Evolutionary conservation across 2,329 filamentous ascomycete species (phyloP).

Genomic region (Penicillium sp.): DNA sequence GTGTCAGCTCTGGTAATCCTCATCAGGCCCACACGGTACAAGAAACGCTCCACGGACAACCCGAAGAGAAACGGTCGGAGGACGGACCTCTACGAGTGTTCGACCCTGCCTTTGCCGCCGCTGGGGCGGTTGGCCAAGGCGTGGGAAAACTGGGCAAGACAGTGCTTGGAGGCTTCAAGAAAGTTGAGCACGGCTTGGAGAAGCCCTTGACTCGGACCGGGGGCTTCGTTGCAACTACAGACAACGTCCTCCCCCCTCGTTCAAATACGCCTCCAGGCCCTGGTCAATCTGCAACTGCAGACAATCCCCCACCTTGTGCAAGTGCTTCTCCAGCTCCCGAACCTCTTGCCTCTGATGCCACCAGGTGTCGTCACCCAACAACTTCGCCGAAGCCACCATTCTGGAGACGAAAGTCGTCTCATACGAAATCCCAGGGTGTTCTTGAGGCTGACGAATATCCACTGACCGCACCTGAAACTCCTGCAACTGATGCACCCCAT

Average conservation of each 20-base stretch:
- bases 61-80: slow-evolving; percentile 12
- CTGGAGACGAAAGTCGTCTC: slow-evolving; percentile 36
- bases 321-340: slow-evolving; percentile 5
- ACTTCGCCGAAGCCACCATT: slow-evolving; percentile 28
- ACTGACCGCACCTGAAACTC: slow-evolving; percentile 33
- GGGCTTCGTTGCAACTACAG: slow-evolving; percentile 29
- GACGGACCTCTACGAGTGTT: slow-evolving; percentile 26
- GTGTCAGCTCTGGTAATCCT: slow-evolving; percentile 56
- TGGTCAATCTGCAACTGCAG: not conserved
- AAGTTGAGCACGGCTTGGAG: slow-evolving; percentile 38
- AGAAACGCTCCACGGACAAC: slow-evolving; percentile 38
- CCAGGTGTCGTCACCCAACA: slow-evolving; percentile 1
- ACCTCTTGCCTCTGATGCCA: not conserved
- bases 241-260: slow-evolving; percentile 4
- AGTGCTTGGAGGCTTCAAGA: slow-evolving; percentile 44
- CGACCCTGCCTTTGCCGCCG: slow-evolving; percentile 51
- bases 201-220: slow-evolving; percentile 34
- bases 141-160: slow-evolving; percentile 46
- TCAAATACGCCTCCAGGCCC: slow-evolving; percentile 6
- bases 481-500: slow-evolving; percentile 11
- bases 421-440: slow-evolving; percentile 23
- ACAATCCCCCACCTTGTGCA: not conserved
- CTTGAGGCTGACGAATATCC: slow-evolving; percentile 36
- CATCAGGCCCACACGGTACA: slow-evolving; percentile 55
- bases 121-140: slow-evolving; percentile 52